phyloP scores from a whole-genome alignment of 2,329 filamentous ascomycete species.

The Microthyrium microscopicum region DNA sequence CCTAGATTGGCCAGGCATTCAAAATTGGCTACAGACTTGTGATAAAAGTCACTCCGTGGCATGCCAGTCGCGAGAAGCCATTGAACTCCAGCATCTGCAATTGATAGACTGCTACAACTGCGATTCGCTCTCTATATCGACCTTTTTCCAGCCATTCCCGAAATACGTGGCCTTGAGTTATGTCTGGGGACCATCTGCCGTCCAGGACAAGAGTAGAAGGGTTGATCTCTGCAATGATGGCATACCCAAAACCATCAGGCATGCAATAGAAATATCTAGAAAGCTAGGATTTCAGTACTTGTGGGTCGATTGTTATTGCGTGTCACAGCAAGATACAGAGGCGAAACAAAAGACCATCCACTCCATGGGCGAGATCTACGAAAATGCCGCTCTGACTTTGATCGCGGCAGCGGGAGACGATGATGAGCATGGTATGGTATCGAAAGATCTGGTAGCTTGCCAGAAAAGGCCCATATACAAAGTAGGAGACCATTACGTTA shows the following conservation, averaged over 20 bases:
- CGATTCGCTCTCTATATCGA: too few species aligned
- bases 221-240: background rate
- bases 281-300: conserved; percentile 8
- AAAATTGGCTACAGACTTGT: too few species aligned
- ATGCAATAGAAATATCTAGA: conserved; percentile 6
- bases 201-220: background rate
- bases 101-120: conserved; percentile 1
- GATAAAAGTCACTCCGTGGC: too few species aligned
- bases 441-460: background rate
- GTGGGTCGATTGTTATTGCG: conserved; percentile 9
- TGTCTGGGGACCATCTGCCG: background rate
- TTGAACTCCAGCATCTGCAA: background rate
- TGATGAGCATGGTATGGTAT: conserved; percentile 1
- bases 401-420: conserved; percentile 4
- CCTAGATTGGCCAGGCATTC: too few species aligned
- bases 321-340: conserved; percentile 5
- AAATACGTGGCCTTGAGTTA: conserved; percentile 7
- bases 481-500: background rate
- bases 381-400: conserved; percentile 7
- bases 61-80: too few species aligned
- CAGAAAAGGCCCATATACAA: background rate
- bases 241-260: conserved; percentile 8
- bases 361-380: conserved; percentile 8
- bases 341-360: background rate
- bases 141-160: background rate